Evolutionary conservation across 2,329 filamentous ascomycete genomes (phyloP), one percentile per base, ranked within the genome.

Genomic region (Thielaviopsis ethacetica): DNA sequence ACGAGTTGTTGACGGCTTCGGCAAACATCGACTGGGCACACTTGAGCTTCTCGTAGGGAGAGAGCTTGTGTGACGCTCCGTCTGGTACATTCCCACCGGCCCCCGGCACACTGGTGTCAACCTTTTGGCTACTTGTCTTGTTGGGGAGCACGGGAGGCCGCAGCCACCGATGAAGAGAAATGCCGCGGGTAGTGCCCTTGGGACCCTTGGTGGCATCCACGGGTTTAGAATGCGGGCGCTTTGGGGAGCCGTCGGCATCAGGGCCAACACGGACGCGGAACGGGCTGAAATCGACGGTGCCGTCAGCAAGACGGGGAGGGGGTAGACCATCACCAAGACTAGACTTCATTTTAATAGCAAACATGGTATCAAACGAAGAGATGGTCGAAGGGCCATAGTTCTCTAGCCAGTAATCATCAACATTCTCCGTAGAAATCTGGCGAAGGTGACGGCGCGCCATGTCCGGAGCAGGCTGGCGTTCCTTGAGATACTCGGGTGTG

Each of bases 341-440:
- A 0, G 88, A 91, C 67, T 91, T 95, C 79, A 97, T 88, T 67
- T 88, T 90, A 71, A 87, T 95, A 0, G 89, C 82, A 68, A 95
- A 96, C 68, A 96, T 86, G 68, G 96, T 98, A 15, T 84, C 80
- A 64, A 97, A 89, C 0, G 89, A 93, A 0, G 93, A 95, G 1
- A 97, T 73, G 0, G 87, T 88, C 7, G 88, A 78, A 0, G 93
- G 93, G 15, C 91, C 83, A 68, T 98, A 98, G 69, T 96, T 97
- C 68, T 98, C 93, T 7, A 93, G 76, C 93, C 93, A 98, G 70
- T 95, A 98, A 69, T 97, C 90, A 67, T 97, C 91, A 62, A 88
- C 89, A 61, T 79, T 82, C 3, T 76, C 73, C 2, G 86, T 71
- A 6, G 74, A 73, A 30, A 69, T 70, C 19, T 15, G 24, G 19